These are phyloP conservation scores for Metschnikowia kunwiensis DNA, from an alignment of 805 yeast genomes.

Conservation along the genomic window DNA sequence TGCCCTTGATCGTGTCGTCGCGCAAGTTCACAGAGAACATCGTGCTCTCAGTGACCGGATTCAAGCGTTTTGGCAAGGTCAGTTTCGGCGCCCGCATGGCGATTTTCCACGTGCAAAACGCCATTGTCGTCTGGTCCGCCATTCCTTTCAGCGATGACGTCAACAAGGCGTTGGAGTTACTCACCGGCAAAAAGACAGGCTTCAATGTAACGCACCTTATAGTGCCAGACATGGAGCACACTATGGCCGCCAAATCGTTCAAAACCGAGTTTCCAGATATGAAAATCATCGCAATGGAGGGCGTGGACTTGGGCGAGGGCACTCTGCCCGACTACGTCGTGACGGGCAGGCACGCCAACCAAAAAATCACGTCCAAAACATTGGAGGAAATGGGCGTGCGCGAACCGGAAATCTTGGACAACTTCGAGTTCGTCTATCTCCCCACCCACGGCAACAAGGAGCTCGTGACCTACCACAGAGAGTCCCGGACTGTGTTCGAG, in stretches of 20 bases:
- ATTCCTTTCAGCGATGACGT: constrained; percentile 52
- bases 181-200: constrained; percentile 28
- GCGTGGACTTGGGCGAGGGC: constrained; percentile 26
- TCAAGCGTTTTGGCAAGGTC: constrained; percentile 28
- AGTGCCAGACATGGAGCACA: constrained; percentile 64
- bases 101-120: constrained; percentile 28
- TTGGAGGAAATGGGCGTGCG: constrained; percentile 32
- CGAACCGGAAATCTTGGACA: constrained; percentile 37
- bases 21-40: constrained; percentile 33
- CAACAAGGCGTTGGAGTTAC: constrained; percentile 34
- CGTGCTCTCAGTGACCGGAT: constrained; percentile 34
- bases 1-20: constrained; percentile 28
- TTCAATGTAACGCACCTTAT: constrained; percentile 48
- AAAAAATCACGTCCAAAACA: constrained; percentile 22
- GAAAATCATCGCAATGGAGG: constrained; percentile 54
- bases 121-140: constrained; percentile 49
- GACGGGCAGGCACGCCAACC: constrained; percentile 33
- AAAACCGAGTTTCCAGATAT: constrained; percentile 48
- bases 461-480: constrained; percentile 47
- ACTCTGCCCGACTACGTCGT: constrained; percentile 42
- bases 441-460: constrained; percentile 61
- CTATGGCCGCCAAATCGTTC: constrained; percentile 57
- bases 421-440: constrained; percentile 54
- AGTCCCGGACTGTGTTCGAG: constrained; percentile 48
- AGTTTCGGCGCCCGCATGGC: constrained; percentile 46